Conservation (phyloP, 139 green algal genomes). For the Deuterostichococcus epilithicus region DNA sequence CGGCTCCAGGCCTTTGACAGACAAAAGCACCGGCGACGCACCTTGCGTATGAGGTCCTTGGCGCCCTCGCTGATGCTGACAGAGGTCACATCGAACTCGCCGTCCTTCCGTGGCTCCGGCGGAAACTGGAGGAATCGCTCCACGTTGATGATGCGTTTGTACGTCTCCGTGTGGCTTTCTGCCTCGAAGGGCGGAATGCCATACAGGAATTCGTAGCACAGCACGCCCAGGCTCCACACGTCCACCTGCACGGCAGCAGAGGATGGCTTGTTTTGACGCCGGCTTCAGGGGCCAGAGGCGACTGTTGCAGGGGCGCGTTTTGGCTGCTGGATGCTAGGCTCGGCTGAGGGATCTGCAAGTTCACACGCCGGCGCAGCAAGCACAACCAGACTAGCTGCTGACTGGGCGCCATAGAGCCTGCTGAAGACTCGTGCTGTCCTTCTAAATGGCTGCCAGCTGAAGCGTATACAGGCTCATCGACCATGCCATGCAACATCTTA, state of each 20-base stretch:
- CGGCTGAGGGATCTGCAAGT: too few species aligned
- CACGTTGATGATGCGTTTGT: constrained; percentile 84
- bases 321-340: too few species aligned
- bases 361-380: too few species aligned
- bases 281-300: neutral
- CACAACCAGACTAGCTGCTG: too few species aligned
- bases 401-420: too few species aligned
- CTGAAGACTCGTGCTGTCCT: neutral
- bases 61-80: constrained; percentile 51
- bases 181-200: constrained; percentile 93
- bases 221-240: constrained; percentile 93
- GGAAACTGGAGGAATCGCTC: constrained; percentile 36
- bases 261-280: neutral
- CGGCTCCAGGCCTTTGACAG: neutral
- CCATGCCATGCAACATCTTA: too few species aligned
- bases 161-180: constrained; percentile 75
- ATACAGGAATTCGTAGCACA: constrained; percentile 96
- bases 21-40: constrained; percentile 7
- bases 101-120: neutral
- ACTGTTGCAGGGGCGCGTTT: too few species aligned
- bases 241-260: constrained; percentile 56
- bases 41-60: constrained; percentile 81
- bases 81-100: neutral
- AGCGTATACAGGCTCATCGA: too few species aligned
- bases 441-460: neutral